Evolutionary conservation across 2,329 filamentous ascomycete species (phyloP).

Genomic region (Sarocladium oryzae): DNA sequence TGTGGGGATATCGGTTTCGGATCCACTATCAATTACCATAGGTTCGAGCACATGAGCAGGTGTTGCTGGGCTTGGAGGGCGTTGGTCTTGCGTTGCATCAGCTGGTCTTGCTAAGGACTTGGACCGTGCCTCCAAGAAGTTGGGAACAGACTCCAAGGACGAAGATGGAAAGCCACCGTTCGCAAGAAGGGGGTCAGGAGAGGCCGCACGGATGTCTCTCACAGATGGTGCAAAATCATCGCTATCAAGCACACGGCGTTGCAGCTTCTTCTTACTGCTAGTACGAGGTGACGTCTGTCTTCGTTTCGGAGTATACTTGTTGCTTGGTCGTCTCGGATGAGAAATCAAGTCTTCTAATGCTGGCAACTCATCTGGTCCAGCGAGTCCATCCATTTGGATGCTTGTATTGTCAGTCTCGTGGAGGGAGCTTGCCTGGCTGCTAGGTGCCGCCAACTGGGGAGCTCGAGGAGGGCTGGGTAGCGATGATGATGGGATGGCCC

Average conservation of each 20-base stretch:
- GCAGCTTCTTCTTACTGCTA: conserved; percentile 3
- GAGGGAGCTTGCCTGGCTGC: conserved; percentile 28
- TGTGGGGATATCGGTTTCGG: not conserved
- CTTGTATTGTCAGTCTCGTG: conserved; percentile 31
- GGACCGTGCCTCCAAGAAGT: not conserved
- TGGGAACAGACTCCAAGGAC: not conserved
- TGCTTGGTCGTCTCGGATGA: not conserved
- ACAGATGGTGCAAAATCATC: not conserved
- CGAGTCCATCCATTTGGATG: conserved; percentile 18
- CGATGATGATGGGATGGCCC: conserved; percentile 21
- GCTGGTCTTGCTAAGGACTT: not conserved
- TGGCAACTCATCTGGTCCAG: conserved; percentile 27
- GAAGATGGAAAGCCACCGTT: not conserved
- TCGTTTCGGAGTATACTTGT: conserved; percentile 6
- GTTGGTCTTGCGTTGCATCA: not conserved
- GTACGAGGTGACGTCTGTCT: conserved; percentile 5
- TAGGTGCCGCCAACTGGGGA: conserved; percentile 18
- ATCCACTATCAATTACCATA: not conserved
- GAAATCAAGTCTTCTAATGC: conserved; percentile 20
- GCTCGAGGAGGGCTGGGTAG: conserved; percentile 22
- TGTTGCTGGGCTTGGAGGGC: not conserved
- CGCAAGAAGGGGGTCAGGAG: not conserved
- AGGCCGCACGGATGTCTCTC: not conserved
- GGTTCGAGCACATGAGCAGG: not conserved
- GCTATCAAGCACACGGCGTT: not conserved